Percentiles rank a stretch among this genome's conserved stretches.
Evolutionary conservation across 2,329 filamentous ascomycete species (phyloP).

Genomic region (Penicillium sp.): DNA sequence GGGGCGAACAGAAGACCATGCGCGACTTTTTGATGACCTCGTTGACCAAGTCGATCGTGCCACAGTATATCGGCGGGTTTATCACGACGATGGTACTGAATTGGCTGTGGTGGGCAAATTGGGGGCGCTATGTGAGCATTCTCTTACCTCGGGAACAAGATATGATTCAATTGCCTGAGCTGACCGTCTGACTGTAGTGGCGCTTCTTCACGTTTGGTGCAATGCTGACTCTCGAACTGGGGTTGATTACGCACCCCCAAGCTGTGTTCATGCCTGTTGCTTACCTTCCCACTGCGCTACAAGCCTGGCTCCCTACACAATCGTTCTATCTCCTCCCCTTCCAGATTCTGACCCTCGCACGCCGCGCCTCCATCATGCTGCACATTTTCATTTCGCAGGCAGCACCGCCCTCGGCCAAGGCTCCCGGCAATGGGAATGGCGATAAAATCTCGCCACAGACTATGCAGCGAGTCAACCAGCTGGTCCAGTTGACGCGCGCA

Average conservation of each 20-base stretch:
- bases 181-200: slow-evolving; percentile 41
- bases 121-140: slow-evolving; percentile 48
- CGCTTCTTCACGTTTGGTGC: slow-evolving; percentile 54
- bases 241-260: slow-evolving; percentile 55
- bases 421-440: slow-evolving; percentile 26
- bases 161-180: background rate
- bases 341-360: slow-evolving; percentile 72
- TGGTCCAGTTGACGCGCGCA: slow-evolving; percentile 60
- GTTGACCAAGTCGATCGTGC: slow-evolving; percentile 45
- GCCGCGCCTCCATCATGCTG: slow-evolving; percentile 72
- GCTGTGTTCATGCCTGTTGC: slow-evolving; percentile 37
- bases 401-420: slow-evolving; percentile 61
- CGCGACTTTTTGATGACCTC: slow-evolving; percentile 72
- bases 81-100: slow-evolving; percentile 39
- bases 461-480: slow-evolving; percentile 64
- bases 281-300: slow-evolving; percentile 33
- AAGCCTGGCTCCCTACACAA: slow-evolving; percentile 38
- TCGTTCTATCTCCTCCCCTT: slow-evolving; percentile 68
- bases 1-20: slow-evolving; percentile 57
- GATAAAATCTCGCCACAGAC: slow-evolving; percentile 47
- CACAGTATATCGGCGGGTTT: slow-evolving; percentile 43
- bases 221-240: slow-evolving; percentile 58
- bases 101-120: slow-evolving; percentile 43
- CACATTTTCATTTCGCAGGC: slow-evolving; percentile 83
- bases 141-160: slow-evolving; percentile 5